A percentile compares a stretch with the other conserved stretches of the same genome.
Conservation (phyloP, 2,329 filamentous ascomycete species). For the Diplodia scrobiculata region DNA sequence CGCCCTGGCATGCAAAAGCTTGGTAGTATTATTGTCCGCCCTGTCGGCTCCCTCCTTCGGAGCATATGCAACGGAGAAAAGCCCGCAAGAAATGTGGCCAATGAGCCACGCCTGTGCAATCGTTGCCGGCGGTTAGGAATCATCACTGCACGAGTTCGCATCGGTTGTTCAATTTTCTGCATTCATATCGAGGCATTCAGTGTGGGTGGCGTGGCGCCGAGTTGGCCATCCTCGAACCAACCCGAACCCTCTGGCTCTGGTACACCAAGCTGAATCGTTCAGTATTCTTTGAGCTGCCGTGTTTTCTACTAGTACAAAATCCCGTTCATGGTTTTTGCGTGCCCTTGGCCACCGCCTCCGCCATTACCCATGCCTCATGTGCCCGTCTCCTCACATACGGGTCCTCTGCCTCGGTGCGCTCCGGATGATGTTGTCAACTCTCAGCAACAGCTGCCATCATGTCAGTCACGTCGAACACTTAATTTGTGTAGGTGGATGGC, state of each 20-base stretch:
- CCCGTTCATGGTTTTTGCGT: constrained; percentile 7
- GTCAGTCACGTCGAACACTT: constrained; percentile 37
- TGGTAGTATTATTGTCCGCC: constrained; percentile 2
- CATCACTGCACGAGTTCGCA: background rate
- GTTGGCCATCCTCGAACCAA: background rate
- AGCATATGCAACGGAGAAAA: constrained; percentile 2
- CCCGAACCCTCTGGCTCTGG: background rate
- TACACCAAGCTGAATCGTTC: constrained; percentile 12
- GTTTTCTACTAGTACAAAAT: constrained; percentile 24
- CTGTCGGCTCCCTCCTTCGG: constrained; percentile 9
- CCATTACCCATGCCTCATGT: constrained; percentile 4
- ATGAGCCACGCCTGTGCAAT: background rate
- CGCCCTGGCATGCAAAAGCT: constrained; percentile 24
- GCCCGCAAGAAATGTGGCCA: background rate
- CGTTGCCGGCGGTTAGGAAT: background rate
- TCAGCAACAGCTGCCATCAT: constrained; percentile 69
- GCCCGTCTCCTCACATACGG: constrained; percentile 59
- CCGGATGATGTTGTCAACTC: constrained; percentile 97
- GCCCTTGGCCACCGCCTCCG: background rate
- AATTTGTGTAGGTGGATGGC: background rate
- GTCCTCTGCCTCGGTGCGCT: constrained; percentile 83
- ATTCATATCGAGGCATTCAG: background rate
- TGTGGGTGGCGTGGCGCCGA: constrained; percentile 6
- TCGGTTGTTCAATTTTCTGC: constrained; percentile 9
- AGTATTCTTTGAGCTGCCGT: constrained; percentile 2